Conservation (phyloP, 176 grass and related monocot genomes). For the Tillandsia leiboldiana region DNA sequence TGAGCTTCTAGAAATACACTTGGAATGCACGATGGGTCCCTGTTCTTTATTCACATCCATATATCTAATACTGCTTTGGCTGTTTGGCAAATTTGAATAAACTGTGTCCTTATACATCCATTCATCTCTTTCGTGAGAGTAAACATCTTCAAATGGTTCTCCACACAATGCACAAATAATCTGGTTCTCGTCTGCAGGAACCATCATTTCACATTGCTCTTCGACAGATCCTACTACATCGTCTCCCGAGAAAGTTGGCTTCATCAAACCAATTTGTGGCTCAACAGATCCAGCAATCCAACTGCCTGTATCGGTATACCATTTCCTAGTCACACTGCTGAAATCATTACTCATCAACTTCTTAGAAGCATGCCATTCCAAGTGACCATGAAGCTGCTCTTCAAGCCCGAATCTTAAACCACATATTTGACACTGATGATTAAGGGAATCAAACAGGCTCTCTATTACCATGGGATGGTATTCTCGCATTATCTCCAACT, state of each 20-base stretch:
- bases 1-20: conserved; percentile 26
- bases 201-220: conserved; percentile 52
- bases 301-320: conserved; percentile 41
- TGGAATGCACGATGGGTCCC: conserved; percentile 28
- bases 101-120: conserved; percentile 87
- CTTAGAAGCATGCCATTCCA: conserved; percentile 29
- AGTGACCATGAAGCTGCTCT: conserved; percentile 48
- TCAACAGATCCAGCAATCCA: conserved; percentile 39
- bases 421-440: conserved; percentile 63
- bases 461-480: conserved; percentile 54
- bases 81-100: conserved; percentile 39
- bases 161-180: conserved; percentile 79
- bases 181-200: conserved; percentile 87
- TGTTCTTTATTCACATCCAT: not conserved
- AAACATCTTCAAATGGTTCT: conserved; percentile 79
- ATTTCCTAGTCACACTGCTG: conserved; percentile 51
- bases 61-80: conserved; percentile 14
- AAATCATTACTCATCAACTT: conserved; percentile 21
- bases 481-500: conserved; percentile 56
- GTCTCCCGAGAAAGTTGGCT: conserved; percentile 25
- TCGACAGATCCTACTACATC: conserved; percentile 41
- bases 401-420: conserved; percentile 58
- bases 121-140: conserved; percentile 43
- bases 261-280: conserved; percentile 22
- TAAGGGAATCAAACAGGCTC: conserved; percentile 59